A percentile compares a stretch with the other conserved stretches of the same genome.
Evolutionary conservation across 2,329 filamentous ascomycete species (phyloP).

Genomic region (Beauveria varroae): DNA sequence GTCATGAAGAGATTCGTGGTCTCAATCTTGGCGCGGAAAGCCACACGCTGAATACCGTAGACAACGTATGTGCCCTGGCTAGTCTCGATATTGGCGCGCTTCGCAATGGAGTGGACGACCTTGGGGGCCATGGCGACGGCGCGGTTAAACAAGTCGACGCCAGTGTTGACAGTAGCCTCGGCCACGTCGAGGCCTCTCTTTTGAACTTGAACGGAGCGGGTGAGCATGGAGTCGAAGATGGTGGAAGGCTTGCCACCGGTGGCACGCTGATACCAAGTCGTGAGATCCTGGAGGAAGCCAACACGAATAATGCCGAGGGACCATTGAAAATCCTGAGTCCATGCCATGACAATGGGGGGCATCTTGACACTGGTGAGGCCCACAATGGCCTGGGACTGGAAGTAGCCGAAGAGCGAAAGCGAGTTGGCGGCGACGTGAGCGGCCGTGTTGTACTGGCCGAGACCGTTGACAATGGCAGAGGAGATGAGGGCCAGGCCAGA

Average conservation of each 20-base stretch:
- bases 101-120: slow-evolving; percentile 39
- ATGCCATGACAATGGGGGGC: slow-evolving; percentile 81
- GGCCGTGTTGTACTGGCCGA: slow-evolving; percentile 89
- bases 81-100: slow-evolving; percentile 47
- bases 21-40: slow-evolving; percentile 80
- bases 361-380: slow-evolving; percentile 75
- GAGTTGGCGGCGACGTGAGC: slow-evolving; percentile 92
- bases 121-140: slow-evolving; percentile 35
- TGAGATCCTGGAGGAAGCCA: slow-evolving; percentile 75
- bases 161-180: slow-evolving; percentile 27
- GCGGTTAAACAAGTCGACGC: slow-evolving; percentile 43
- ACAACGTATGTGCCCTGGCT: slow-evolving; percentile 54
- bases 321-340: slow-evolving; percentile 98
- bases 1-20: slow-evolving; percentile 91
- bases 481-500: slow-evolving; percentile 76
- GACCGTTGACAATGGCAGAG: slow-evolving; percentile 80
- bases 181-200: slow-evolving; percentile 38
- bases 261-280: slow-evolving; percentile 92
- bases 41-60: slow-evolving; percentile 80
- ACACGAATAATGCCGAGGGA: slow-evolving; percentile 92
- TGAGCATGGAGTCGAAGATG: slow-evolving; percentile 67
- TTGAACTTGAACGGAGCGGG: slow-evolving; percentile 73
- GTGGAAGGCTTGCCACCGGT: slow-evolving; percentile 81
- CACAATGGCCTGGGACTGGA: slow-evolving; percentile 88
- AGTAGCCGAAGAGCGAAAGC: slow-evolving; percentile 85